Evolutionary conservation across 2,329 filamentous ascomycete genomes (phyloP).

Genomic region (Penicillium sp.): DNA sequence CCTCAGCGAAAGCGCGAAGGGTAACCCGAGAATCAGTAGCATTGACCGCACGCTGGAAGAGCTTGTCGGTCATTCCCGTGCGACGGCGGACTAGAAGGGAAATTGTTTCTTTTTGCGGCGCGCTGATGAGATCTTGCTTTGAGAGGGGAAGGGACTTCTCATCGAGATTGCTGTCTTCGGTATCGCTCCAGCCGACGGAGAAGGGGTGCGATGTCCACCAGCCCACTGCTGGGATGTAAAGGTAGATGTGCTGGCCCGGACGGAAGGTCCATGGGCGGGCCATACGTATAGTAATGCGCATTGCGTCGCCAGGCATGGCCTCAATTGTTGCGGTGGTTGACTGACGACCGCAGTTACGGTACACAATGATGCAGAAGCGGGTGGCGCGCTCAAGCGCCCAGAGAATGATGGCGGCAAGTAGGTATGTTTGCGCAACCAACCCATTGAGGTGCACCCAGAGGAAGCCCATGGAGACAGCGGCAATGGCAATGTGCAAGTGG

Average conservation of each 20-base stretch:
- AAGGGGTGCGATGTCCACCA: slow-evolving; percentile 76
- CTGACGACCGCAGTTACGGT: slow-evolving; percentile 60
- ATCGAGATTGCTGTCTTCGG: slow-evolving; percentile 48
- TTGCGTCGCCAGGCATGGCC: slow-evolving; percentile 66
- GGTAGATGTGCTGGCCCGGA: slow-evolving; percentile 72
- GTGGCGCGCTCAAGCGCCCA: slow-evolving; percentile 72
- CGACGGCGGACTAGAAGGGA: slow-evolving; percentile 85
- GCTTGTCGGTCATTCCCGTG: slow-evolving; percentile 79
- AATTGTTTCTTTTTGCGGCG: slow-evolving; percentile 56
- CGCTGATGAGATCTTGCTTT: slow-evolving; percentile 52
- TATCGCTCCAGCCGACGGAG: slow-evolving; percentile 71
- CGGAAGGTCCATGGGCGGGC: slow-evolving; percentile 65
- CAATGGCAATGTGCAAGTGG: slow-evolving; percentile 77
- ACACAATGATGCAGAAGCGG: slow-evolving; percentile 63
- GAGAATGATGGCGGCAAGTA: slow-evolving; percentile 70
- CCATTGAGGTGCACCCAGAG: slow-evolving; percentile 76
- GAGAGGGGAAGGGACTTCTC: slow-evolving; percentile 48
- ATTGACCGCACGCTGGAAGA: slow-evolving; percentile 67
- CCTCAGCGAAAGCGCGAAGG: slow-evolving; percentile 76
- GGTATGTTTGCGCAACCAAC: slow-evolving; percentile 69
- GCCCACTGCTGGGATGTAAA: slow-evolving; percentile 66
- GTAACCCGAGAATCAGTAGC: slow-evolving; percentile 56
- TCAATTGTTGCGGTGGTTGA: slow-evolving; percentile 67
- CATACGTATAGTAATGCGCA: slow-evolving; percentile 67
- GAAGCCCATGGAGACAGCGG: slow-evolving; percentile 64